Base-by-base conservation (phyloP, 2,329 filamentous ascomycete species). In the Cryoendolithus antarcticus region DNA sequence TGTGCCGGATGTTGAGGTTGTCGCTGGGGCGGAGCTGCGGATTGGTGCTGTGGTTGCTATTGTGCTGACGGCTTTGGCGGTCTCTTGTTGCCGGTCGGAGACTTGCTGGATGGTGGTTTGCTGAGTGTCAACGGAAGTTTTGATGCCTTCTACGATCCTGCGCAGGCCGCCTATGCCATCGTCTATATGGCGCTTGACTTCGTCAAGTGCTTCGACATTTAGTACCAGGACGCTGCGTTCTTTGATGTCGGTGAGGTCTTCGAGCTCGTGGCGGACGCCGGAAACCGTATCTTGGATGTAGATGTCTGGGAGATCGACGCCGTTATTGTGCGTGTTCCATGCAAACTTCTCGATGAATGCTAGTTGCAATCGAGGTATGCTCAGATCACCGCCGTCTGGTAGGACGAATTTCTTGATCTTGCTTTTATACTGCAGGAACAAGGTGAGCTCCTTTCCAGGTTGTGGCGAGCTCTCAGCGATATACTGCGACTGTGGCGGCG, bases 341-440 rank as follows among this genome's bases (percentile, higher is more conserved):
- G 89, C 91, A 57, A 98, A 98, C 58, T 95, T 98, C 51, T 98
- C 91, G 51, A 98, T 98, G 52, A 98, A 98, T 1, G 91, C 89
- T 21, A 98, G 72, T 59, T 98, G 89, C 42, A 98, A 63, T 15
- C 88, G 76, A 1, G 86, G 86, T 43, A 95, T 80, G 2, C 85
- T 89, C 8, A 98, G 70, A 45, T 89, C 86, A 27, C 80, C 78
- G 1, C 89, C 89, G 57, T 93, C 86, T 1, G 84, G 67, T 28
- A 96, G 72, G 10, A 94, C 77, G 57, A 93, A 93, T 59, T 96
- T 96, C 64, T 95, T 96, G 51, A 96, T 88, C 58, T 91, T 91
- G 51, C 82, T 91, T 59, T 93, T 94, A 65, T 96, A 95, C 62
- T 96, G 89, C 44, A 96, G 62, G 59, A 96, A 98, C 30, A 98